Evolutionary conservation across 164 flowering plant genomes (phyloP).

Genomic region (Aristolochia fimbriata): DNA sequence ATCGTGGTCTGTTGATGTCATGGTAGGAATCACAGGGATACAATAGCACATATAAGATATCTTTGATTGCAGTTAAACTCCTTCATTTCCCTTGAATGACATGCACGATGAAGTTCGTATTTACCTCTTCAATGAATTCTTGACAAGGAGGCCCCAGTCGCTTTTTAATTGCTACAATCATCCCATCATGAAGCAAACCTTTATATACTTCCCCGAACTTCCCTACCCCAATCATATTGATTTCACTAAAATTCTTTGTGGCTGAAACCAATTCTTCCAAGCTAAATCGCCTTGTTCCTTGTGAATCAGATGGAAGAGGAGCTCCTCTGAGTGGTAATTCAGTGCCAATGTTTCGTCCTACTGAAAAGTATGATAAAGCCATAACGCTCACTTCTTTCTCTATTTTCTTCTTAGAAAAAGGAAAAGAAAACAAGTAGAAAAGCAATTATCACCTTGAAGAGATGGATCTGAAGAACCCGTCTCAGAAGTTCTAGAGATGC

Average conservation of each 20-base stretch:
- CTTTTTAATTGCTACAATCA: constrained; percentile 79
- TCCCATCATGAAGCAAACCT: constrained; percentile 83
- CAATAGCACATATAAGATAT: too few species aligned
- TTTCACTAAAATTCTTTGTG: constrained; percentile 64
- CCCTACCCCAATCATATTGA: constrained; percentile 69
- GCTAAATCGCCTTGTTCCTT: constrained; percentile 55
- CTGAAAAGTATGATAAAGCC: constrained; percentile 20
- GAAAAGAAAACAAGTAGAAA: background rate
- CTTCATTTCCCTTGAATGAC: background rate
- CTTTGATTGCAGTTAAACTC: too few species aligned
- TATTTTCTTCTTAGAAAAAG: background rate
- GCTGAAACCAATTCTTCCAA: constrained; percentile 67
- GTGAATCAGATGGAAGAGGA: constrained; percentile 16
- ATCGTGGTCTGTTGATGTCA: background rate
- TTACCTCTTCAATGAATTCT: constrained; percentile 76
- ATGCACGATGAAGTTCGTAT: background rate
- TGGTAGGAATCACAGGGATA: too few species aligned
- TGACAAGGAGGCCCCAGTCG: constrained; percentile 54
- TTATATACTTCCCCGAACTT: constrained; percentile 85
- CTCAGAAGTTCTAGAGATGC: constrained; percentile 67
- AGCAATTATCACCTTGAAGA: constrained; percentile 37
- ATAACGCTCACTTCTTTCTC: background rate
- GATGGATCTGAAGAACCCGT: constrained; percentile 88
- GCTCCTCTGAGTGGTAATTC: constrained; percentile 37
- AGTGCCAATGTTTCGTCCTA: constrained; percentile 38